These are phyloP conservation scores for Phytophthora idaei DNA, from an alignment of 352 stramenopile species.

Conservation along the genomic window DNA sequence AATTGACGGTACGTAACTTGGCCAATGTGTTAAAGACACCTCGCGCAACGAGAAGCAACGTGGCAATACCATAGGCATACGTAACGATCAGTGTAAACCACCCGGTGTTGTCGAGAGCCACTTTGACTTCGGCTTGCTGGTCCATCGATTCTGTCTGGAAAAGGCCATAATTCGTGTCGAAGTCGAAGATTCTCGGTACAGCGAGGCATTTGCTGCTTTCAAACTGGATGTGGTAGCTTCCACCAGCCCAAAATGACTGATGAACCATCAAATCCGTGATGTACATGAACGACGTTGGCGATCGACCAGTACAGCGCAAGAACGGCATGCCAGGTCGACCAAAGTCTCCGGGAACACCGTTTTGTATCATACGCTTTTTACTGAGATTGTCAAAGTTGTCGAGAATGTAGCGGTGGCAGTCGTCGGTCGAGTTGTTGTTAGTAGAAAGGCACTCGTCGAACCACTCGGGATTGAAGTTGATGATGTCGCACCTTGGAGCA, in stretches of 20 bases:
- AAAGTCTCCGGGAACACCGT: slow-evolving; percentile 45
- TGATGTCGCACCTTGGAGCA: slow-evolving; percentile 42
- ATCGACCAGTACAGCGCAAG: slow-evolving; percentile 53
- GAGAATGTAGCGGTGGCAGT: slow-evolving; percentile 59
- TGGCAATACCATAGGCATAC: slow-evolving; percentile 50
- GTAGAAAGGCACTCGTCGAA: slow-evolving; percentile 41
- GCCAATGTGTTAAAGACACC: slow-evolving; percentile 55
- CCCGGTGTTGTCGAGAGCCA: slow-evolving; percentile 46
- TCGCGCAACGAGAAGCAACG: slow-evolving; percentile 53
- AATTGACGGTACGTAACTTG: slow-evolving; percentile 44
- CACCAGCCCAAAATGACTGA: slow-evolving; percentile 61
- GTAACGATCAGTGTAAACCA: slow-evolving; percentile 52
- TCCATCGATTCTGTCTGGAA: slow-evolving; percentile 52
- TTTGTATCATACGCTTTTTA: slow-evolving; percentile 42
- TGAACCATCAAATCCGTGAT: slow-evolving; percentile 69
- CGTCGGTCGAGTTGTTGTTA: slow-evolving; percentile 32
- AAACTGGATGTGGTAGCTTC: slow-evolving; percentile 56
- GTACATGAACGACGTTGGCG: slow-evolving; percentile 46
- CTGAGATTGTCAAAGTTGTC: slow-evolving; percentile 51
- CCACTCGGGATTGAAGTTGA: slow-evolving; percentile 51
- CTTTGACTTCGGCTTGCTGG: slow-evolving; percentile 45
- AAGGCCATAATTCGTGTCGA: slow-evolving; percentile 50
- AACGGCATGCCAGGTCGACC: slow-evolving; percentile 51
- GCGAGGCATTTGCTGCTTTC: slow-evolving; percentile 60
- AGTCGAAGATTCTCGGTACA: slow-evolving; percentile 43